Base-by-base conservation (phyloP, 1,284 basidiomycete species). In the Sporisorium exsertum region DNA sequence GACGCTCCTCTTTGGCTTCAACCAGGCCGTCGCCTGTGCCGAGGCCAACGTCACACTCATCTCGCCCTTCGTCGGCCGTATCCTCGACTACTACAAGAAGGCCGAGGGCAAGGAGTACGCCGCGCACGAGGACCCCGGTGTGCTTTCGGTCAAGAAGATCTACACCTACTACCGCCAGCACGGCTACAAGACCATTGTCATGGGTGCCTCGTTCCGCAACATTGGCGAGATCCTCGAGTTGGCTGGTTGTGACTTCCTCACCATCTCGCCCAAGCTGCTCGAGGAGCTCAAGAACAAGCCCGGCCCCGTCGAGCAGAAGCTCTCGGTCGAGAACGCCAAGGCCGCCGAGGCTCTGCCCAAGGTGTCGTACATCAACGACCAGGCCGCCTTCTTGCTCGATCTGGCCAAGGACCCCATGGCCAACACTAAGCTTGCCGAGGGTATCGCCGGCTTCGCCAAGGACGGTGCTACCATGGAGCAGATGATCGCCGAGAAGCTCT, bases 81-180 rank as follows among this genome's bases (percentile, higher is more conserved):
- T 86, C 72, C 79, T 85, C 37, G 84, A 85, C 80, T 85, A 77
- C 80, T 84, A 77, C 81, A 85, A 84, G 81, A 73, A 77, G 70
- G 69, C 74, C 62, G 78, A 81, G 77, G 81, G 78, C 43, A 82
- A 81, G 68, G 79, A 84, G 75, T 83, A 81, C 80, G 59, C 71
- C n/a, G 65, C 77, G 52, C 72, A 76, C 56, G 90, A 91, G 58
- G 96, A 99, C 89, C 96, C 96, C n/a, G 96, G 96, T 89, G 96
- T 99, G 79, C 87, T 91, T 86, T 96, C 94, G 45, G 96, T 99
- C 73, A 92, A 93, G 89, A 92, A 90, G 87, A 99, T 98, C 89
- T 99, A 92, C 91, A 67, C 64, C 47, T 98, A 98, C 90, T 99
- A 98, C 91, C 99, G 99, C 90, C 94, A 97, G 87, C 90, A 99